Base-by-base conservation (phyloP, 371 early-diverging fungal species). In the Smittium mucronatum region DNA sequence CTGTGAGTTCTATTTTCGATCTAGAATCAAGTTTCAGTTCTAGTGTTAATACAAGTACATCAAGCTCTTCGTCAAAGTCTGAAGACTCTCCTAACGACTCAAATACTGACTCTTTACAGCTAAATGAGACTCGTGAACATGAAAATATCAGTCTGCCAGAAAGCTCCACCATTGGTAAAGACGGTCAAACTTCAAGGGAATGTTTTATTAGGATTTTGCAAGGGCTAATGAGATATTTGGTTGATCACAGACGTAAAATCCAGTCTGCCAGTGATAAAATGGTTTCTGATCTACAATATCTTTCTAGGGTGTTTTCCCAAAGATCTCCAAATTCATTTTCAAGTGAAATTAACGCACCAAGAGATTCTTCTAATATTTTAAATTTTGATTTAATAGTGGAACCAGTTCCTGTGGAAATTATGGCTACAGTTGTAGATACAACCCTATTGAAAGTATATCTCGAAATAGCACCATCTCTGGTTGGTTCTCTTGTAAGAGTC, bases 391-490 rank as follows among this genome's bases (percentile, higher is more conserved):
- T 71, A 26, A 5, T 25, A 16, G 26, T 5, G 0, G 71, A 29
- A 33, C 2, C 71, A 33, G 73, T 80, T 11, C 72, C 74, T 15
- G 71, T 79, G 33, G 70, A 71, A 2, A 76, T 75, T 1, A 80
- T 91, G 70, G 83, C 89, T 0, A 81, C 87, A 61, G 73, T 93
- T n/a, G 91, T 95, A 0, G 97, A 97, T 70, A 95, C 95, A 0
- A 86, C 93, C 0, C 75, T 97, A 58, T 78, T 97, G 29, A 92
- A 91, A 73, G 85, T 89, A 0, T 95, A 93, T 73, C 79, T 93
- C 77, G 80, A 84, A 69, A 84, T 85, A 29, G 90, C 89, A 61
- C 88, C 87, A 32, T 82, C 88, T 0, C 81, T 93, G n/a, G 87
- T 92, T 0, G 92, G 95, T 0, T 88, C 93, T 0, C 80, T 97